A percentile compares a stretch with the other conserved stretches of the same genome.
Conservation (phyloP, 2,329 filamentous ascomycete species). For the Colletotrichum sp. region DNA sequence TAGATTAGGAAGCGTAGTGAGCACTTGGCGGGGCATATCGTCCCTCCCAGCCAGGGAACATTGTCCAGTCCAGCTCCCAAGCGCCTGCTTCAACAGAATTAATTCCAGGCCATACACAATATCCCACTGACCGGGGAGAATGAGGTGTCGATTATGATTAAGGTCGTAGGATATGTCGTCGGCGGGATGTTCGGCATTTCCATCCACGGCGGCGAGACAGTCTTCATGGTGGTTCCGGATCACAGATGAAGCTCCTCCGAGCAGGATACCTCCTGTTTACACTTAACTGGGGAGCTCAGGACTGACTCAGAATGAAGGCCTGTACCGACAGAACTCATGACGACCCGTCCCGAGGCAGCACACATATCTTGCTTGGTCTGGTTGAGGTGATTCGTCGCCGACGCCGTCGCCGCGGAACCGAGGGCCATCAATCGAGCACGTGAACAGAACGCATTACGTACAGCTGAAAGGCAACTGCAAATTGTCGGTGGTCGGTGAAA, state of each 20-base stretch:
- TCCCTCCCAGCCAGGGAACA: too few species aligned
- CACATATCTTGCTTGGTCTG: neutral
- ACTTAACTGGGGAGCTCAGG: neutral
- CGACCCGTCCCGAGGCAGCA: neutral
- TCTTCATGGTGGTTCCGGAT: neutral
- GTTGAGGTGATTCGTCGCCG: neutral
- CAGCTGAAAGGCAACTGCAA: neutral
- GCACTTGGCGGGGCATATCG: too few species aligned
- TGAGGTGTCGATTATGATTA: too few species aligned
- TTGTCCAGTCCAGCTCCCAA: neutral
- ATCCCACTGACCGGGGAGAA: too few species aligned
- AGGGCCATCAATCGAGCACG: neutral
- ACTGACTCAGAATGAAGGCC: neutral
- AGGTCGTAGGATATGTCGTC: too few species aligned
- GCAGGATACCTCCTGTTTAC: neutral
- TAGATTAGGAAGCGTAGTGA: too few species aligned
- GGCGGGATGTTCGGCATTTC: neutral
- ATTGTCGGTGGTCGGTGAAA: neutral
- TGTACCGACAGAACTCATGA: neutral
- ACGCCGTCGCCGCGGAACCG: neutral
- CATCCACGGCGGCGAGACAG: neutral
- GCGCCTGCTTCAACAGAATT: neutral
- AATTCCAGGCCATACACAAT: too few species aligned
- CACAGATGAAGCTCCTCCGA: neutral
- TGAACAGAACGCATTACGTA: neutral